These are phyloP conservation scores for Colletotrichum tropicicola DNA, from an alignment of 2,329 filamentous ascomycete species.

Conservation along the genomic window DNA sequence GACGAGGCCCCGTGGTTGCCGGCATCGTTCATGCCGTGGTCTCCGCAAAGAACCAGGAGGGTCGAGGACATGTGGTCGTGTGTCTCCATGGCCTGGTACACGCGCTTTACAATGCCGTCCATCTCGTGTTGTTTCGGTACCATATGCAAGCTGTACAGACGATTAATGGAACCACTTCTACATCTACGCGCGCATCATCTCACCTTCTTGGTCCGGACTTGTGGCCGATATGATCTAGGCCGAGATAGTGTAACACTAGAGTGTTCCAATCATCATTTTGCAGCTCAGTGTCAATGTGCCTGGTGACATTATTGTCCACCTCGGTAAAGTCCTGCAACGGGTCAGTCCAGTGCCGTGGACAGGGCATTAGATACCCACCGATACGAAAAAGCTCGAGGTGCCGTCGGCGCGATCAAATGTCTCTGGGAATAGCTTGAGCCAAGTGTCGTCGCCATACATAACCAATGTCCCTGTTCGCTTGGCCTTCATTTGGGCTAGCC, in stretches of 20 bases:
- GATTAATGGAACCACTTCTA: too few species aligned
- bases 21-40: conserved; percentile 99
- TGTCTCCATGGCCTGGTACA: conserved; percentile 80
- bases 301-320: conserved; percentile 96
- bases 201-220: conserved; percentile 90
- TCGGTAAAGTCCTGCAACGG: conserved; percentile 86
- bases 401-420: conserved; percentile 90
- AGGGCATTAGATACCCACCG: conserved; percentile 67
- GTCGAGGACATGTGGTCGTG: conserved; percentile 78
- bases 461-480: conserved; percentile 78
- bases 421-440: conserved; percentile 93
- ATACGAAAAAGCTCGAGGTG: conserved; percentile 97
- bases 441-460: conserved; percentile 98
- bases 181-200: too few species aligned
- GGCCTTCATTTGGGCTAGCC: conserved; percentile 91
- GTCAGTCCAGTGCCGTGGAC: conserved; percentile 33
- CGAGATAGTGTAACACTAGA: conserved; percentile 94
- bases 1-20: conserved; percentile 97
- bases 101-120: conserved; percentile 80
- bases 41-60: conserved; percentile 86
- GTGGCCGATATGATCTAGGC: conserved; percentile 96
- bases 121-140: conserved; percentile 92
- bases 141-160: conserved; percentile 81
- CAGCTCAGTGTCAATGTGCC: conserved; percentile 84
- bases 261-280: conserved; percentile 85